Percentiles rank a stretch among this genome's conserved stretches.
These are phyloP conservation scores for Skeletonema costatum DNA, from an alignment of 108 stramenopile genomes.

Conservation along the genomic window DNA sequence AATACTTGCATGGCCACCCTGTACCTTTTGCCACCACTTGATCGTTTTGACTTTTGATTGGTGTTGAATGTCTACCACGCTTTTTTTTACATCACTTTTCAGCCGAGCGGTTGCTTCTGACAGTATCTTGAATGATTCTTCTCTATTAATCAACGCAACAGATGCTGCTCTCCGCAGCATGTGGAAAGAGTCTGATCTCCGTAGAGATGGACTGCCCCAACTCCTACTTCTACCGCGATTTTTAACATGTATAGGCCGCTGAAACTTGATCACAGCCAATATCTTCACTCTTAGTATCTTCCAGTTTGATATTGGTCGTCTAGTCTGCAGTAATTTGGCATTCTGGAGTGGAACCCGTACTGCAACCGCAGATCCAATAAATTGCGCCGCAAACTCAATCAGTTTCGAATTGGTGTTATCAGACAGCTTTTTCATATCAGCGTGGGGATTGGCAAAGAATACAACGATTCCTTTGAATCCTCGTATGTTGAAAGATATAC, in stretches of 20 bases:
- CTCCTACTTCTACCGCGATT: background rate
- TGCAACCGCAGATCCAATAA: constrained; percentile 16
- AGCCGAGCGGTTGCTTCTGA: constrained; percentile 7
- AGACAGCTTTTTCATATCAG: constrained; percentile 3
- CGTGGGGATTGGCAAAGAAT: constrained; percentile 19
- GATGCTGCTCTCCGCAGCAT: background rate
- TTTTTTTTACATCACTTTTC: constrained; percentile 2
- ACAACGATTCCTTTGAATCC: constrained; percentile 19
- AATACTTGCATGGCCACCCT: constrained; percentile 22
- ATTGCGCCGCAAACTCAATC: constrained; percentile 6
- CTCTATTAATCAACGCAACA: background rate
- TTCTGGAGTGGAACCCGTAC: constrained; percentile 3
- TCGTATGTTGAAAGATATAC: constrained; percentile 10
- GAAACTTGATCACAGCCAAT: constrained; percentile 9
- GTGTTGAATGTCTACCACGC: constrained; percentile 1
- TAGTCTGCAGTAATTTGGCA: background rate
- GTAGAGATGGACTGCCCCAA: background rate
- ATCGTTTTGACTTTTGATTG: constrained; percentile 4
- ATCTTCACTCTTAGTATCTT: constrained; percentile 9
- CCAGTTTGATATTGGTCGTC: constrained; percentile 14
- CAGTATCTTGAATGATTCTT: constrained; percentile 7
- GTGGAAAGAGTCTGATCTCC: constrained; percentile 1
- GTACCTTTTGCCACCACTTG: constrained; percentile 19
- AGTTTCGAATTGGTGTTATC: constrained; percentile 5
- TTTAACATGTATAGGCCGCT: background rate